Conservation (phyloP, 805 yeast genomes). For the Wickerhamomyces pijperi region DNA sequence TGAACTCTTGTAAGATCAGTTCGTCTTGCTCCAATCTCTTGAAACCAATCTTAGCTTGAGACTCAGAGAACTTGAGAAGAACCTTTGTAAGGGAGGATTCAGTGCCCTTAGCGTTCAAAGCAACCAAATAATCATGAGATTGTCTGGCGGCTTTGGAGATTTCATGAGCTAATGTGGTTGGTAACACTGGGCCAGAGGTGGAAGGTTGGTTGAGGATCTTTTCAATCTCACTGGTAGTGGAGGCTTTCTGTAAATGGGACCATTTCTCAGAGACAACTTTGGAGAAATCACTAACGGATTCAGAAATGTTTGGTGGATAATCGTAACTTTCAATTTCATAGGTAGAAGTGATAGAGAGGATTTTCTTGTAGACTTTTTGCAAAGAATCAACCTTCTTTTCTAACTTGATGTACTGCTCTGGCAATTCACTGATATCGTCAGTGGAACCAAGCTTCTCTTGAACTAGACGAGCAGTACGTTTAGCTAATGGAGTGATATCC, state of each 20-base stretch:
- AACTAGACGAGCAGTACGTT: slow-evolving; percentile 47
- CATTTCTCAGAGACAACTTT: slow-evolving; percentile 44
- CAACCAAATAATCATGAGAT: slow-evolving; percentile 33
- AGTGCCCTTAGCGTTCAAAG: slow-evolving; percentile 11
- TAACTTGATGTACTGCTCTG: slow-evolving; percentile 57
- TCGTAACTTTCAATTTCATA: slow-evolving; percentile 71
- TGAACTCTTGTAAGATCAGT: slow-evolving; percentile 46
- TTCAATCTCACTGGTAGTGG: slow-evolving; percentile 58
- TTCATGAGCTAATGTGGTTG: slow-evolving; percentile 69
- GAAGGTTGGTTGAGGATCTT: slow-evolving; percentile 31
- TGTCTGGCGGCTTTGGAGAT: slow-evolving; percentile 44
- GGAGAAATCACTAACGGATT: slow-evolving; percentile 52
- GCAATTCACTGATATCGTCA: slow-evolving; percentile 62
- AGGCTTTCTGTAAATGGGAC: slow-evolving; percentile 49
- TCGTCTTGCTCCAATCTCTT: slow-evolving; percentile 64
- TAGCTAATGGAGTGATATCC: slow-evolving; percentile 43
- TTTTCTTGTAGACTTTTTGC: slow-evolving; percentile 44
- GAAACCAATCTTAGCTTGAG: slow-evolving; percentile 52
- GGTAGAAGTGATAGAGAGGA: slow-evolving; percentile 43
- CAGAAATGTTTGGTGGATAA: slow-evolving; percentile 70
- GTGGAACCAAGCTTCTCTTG: slow-evolving; percentile 55
- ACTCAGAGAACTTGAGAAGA: slow-evolving; percentile 36
- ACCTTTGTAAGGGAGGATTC: slow-evolving; percentile 17
- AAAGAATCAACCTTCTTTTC: slow-evolving; percentile 60
- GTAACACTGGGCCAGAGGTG: slow-evolving; percentile 22